Percentiles rank a stretch among this genome's conserved stretches.
Evolutionary conservation across 139 green algal species (phyloP).

Genomic region (Asterochloris erici): DNA sequence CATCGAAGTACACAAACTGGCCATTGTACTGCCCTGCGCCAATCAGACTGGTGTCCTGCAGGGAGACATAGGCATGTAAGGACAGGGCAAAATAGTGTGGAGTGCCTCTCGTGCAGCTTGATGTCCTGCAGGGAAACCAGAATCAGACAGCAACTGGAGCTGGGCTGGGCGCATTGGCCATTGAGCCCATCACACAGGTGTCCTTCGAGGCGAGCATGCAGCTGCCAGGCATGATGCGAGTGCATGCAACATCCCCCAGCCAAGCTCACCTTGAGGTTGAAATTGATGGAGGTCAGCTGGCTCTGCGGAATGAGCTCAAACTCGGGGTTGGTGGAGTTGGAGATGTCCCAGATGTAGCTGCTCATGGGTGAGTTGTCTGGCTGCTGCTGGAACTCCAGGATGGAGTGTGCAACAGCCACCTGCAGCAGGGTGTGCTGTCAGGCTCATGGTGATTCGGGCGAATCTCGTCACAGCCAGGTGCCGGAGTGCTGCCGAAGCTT

Average conservation of each 20-base stretch:
- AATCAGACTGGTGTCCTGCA: slow-evolving; percentile 41
- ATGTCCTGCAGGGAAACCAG: neutral
- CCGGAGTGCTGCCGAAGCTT: no score
- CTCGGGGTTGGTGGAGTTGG: slow-evolving; percentile 83
- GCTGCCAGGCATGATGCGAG: no score
- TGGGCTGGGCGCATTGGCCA: no score
- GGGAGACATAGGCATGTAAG: no score
- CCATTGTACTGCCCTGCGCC: slow-evolving; percentile 87
- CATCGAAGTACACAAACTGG: slow-evolving; percentile 83
- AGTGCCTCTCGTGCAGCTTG: no score
- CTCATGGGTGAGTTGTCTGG: slow-evolving; percentile 46
- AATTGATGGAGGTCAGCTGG: slow-evolving; percentile 78
- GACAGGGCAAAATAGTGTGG: no score
- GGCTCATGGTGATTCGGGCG: no score
- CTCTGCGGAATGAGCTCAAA: slow-evolving; percentile 62
- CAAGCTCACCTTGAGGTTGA: slow-evolving; percentile 61
- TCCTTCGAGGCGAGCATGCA: no score
- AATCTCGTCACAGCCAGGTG: neutral
- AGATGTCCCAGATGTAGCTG: slow-evolving; percentile 89
- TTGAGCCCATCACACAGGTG: no score
- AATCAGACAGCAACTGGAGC: no score
- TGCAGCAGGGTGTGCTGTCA: neutral
- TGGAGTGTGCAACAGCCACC: slow-evolving; percentile 71
- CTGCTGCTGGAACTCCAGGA: slow-evolving; percentile 78
- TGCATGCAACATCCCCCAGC: neutral